A percentile compares a stretch with the other conserved stretches of the same genome.
Evolutionary conservation across 441 rosid species (phyloP).

Genomic region (Aleurites moluccanus): DNA sequence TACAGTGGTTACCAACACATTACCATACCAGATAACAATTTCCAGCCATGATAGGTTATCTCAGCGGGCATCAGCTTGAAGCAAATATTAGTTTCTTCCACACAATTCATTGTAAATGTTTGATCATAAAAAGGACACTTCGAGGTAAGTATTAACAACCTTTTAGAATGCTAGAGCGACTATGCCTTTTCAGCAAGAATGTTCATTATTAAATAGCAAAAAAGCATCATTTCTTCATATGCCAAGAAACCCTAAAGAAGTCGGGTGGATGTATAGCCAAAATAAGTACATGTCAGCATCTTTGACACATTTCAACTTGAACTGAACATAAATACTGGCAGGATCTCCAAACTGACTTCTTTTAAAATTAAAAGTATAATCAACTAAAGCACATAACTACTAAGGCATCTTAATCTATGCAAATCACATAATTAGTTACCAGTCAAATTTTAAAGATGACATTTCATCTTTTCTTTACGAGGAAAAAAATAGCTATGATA

Average conservation of each 20-base stretch:
- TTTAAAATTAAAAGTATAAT: neutral
- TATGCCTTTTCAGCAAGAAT: neutral
- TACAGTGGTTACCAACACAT: neutral
- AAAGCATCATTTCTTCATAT: neutral
- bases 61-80: conserved; percentile 1
- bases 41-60: neutral
- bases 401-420: neutral
- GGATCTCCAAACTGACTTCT: neutral
- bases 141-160: neutral
- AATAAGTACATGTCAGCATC: neutral
- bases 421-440: neutral
- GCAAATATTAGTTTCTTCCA: neutral
- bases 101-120: neutral
- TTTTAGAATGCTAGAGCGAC: neutral
- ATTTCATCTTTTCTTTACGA: neutral
- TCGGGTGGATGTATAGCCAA: neutral
- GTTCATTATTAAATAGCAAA: neutral
- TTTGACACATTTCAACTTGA: neutral
- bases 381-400: conserved; percentile 1
- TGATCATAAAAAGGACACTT: neutral
- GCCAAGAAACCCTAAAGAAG: neutral
- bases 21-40: conserved; percentile 4
- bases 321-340: too few relatives aligned
- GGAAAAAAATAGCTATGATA: neutral
- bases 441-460: neutral